These are phyloP conservation scores for Rauvolfia tetraphylla DNA, from an alignment of 257 asterid species.

Conservation along the genomic window DNA sequence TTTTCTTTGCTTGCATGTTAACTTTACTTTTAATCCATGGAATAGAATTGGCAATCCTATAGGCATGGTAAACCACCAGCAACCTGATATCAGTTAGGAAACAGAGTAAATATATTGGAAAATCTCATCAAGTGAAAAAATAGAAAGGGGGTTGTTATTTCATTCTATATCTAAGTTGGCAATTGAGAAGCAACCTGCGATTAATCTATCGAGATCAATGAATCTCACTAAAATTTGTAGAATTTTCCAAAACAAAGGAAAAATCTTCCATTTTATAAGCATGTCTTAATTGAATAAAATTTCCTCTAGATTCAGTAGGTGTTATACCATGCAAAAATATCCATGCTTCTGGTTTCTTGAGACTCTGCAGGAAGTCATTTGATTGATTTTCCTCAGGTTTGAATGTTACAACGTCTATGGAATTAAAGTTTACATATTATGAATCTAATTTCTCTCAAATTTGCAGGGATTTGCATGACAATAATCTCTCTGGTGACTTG, in stretches of 20 bases:
- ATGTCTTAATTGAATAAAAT: background rate
- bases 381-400: background rate
- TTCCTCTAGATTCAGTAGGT: background rate
- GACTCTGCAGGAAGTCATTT: background rate
- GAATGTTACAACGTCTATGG: background rate
- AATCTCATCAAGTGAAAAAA: background rate
- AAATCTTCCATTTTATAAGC: background rate
- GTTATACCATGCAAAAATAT: background rate
- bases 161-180: background rate
- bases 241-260: background rate
- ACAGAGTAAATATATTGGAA: background rate
- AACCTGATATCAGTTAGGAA: background rate
- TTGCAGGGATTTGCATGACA: constrained; percentile 71
- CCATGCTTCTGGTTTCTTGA: no score
- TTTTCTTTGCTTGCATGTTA: background rate
- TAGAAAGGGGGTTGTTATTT: background rate
- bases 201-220: background rate
- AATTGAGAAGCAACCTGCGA: background rate
- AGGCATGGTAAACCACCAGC: background rate
- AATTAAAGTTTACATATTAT: background rate
- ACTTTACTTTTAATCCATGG: background rate
- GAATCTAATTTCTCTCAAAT: background rate
- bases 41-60: background rate
- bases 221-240: background rate
- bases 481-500: constrained; percentile 56